These are phyloP conservation scores for Vigna trinervia DNA, from an alignment of 306 rosid genomes.

Conservation along the genomic window DNA sequence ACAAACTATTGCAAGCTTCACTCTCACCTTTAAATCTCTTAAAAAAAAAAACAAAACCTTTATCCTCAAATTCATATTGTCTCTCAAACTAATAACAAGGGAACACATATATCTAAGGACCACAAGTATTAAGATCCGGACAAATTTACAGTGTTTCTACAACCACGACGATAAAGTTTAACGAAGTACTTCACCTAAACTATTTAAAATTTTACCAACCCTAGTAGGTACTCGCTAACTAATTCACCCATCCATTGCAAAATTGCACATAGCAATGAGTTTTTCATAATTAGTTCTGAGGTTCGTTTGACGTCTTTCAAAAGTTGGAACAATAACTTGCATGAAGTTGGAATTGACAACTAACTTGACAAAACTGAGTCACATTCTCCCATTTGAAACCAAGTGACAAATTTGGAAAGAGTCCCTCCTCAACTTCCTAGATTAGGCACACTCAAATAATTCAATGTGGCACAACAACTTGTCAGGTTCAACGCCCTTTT, in stretches of 20 bases:
- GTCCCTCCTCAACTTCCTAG: neutral
- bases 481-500: neutral
- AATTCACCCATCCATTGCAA: neutral
- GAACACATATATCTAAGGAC: neutral
- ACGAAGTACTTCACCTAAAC: neutral
- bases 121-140: neutral
- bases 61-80: too few species aligned
- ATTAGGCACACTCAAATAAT: neutral
- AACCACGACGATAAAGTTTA: neutral
- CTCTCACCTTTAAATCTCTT: too few species aligned
- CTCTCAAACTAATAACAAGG: too few species aligned
- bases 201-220: too few species aligned
- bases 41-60: too few species aligned
- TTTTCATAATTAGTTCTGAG: neutral
- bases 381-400: too few species aligned
- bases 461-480: neutral
- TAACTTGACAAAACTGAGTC: neutral
- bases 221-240: neutral
- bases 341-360: slow-evolving; percentile 1
- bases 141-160: neutral
- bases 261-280: neutral
- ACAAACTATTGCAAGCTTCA: too few species aligned
- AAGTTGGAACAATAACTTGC: neutral
- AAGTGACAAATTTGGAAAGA: neutral
- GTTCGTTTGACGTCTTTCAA: neutral